phyloP scores from a whole-genome alignment of 2,329 filamentous ascomycete genomes.

The Apiospora hydei region DNA sequence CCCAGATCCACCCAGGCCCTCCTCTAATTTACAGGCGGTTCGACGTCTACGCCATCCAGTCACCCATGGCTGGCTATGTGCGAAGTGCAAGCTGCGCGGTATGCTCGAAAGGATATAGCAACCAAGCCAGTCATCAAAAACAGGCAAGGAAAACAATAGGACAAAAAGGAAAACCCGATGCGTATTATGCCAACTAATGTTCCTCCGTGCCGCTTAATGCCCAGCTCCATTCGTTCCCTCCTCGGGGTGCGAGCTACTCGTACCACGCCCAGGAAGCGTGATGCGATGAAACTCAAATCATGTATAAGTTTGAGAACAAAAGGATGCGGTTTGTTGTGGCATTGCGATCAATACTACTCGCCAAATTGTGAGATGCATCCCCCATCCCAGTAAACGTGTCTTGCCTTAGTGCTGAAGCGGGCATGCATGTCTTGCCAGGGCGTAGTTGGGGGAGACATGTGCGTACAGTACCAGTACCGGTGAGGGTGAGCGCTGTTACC shows the following conservation, averaged over 20 bases:
- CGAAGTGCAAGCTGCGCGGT: neutral
- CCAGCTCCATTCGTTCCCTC: neutral
- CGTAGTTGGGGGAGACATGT: neutral
- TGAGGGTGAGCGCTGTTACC: neutral
- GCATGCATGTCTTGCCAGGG: constrained; percentile 9
- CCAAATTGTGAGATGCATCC: neutral
- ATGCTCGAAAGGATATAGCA: neutral
- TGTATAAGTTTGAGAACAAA: neutral
- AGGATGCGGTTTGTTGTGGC: neutral
- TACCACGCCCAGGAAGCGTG: neutral
- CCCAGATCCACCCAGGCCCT: neutral
- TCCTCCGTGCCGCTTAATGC: neutral
- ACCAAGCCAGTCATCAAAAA: neutral
- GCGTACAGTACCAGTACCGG: neutral
- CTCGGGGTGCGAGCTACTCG: neutral
- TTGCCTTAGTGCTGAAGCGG: constrained; percentile 1
- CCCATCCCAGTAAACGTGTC: neutral
- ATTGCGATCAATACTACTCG: neutral
- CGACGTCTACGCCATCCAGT: neutral
- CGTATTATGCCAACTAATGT: neutral
- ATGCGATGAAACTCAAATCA: neutral
- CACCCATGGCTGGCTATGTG: neutral
- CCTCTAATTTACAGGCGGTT: neutral
- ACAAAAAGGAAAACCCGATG: neutral
- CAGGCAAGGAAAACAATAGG: neutral